These are phyloP conservation scores for Dittrichia graveolens DNA, from an alignment of 129 eudicot species.

Conservation along the genomic window DNA sequence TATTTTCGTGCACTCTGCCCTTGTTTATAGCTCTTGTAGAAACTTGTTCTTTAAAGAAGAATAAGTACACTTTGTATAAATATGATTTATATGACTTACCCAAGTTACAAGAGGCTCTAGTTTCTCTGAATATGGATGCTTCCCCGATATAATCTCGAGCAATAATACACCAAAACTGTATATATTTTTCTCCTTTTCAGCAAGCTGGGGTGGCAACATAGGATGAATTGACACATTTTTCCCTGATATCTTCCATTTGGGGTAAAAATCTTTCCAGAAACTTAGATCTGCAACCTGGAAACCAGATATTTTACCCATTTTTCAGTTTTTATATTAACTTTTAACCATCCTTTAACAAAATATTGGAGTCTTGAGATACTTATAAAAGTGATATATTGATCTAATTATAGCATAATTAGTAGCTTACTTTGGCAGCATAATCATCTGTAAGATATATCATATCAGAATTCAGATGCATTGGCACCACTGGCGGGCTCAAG, in stretches of 20 bases:
- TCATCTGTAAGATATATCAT: conserved; percentile 67
- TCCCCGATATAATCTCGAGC: conserved; percentile 78
- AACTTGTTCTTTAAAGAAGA: background rate
- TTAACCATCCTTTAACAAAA: too few species aligned
- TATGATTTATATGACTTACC: conserved; percentile 41
- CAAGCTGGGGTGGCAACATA: conserved; percentile 34
- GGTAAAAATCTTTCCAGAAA: conserved; percentile 55
- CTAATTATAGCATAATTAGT: conserved; percentile 4
- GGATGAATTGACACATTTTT: conserved; percentile 38
- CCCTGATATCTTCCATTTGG: conserved; percentile 37
- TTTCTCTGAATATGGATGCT: conserved; percentile 47
- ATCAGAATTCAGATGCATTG: conserved; percentile 42
- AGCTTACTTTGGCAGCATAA: conserved; percentile 88
- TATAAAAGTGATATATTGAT: background rate
- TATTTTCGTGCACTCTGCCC: too few species aligned
- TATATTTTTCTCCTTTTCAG: conserved; percentile 52
- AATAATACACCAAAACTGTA: conserved; percentile 67
- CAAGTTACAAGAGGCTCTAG: conserved; percentile 51
- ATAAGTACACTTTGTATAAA: background rate
- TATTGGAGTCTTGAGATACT: too few species aligned
- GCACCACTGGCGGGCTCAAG: conserved; percentile 59
- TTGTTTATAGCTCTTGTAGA: too few species aligned
- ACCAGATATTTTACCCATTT: background rate
- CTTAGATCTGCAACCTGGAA: conserved; percentile 59
- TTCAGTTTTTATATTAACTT: too few species aligned